Base-by-base conservation (phyloP, 208 protist genomes). In the Strigomonas galati region DNA sequence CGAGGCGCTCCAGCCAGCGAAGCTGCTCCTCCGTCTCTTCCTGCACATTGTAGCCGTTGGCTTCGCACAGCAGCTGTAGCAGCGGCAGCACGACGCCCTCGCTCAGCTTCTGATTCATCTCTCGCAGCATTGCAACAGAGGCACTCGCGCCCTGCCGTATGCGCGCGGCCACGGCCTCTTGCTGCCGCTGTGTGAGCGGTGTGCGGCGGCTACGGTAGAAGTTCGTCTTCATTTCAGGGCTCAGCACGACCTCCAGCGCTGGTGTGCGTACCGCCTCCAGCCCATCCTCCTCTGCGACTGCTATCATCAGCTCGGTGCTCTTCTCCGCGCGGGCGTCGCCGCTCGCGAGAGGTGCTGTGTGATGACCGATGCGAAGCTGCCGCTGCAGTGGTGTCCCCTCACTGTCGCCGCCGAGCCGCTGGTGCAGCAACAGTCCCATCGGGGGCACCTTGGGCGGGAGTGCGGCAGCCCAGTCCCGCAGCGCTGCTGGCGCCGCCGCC, bases 391-490 rank as follows among this genome's bases (percentile, higher is more conserved):
- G 76, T 19, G 59, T 54, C 52, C 81, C 78, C 3, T 52, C 24
- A 15, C 53, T 35, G 14, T 14, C 31, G n/a, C 46, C 52, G n/a
- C 28, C 58, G n/a, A 72, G 71, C 35, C 69, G 46, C 26, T 74
- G 24, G 26, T 61, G 60, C 55, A 89, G 60, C 49, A 91, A 60
- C 48, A 74, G 49, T 0, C 84, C 87, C 54, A 89, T 72, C 32
- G 88, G 81, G 17, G 85, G 82, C 31, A 74, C 48, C 40, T 79
- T 81, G 17, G 77, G 82, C 24, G 88, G 85, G 19, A 94, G 65
- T 0, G 62, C 69, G 4, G 53, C 63, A 24, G 71, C 58, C 85
- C 87, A 94, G 14, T 32, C 17, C 21, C 49, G 37, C 23, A 90
- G 68, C 21, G 80, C 65, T n/a, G n/a, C n/a, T n/a, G n/a, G n/a